Evolutionary conservation across 2,329 filamentous ascomycete genomes (phyloP).

Genomic region (Colletotrichum gigasporum): DNA sequence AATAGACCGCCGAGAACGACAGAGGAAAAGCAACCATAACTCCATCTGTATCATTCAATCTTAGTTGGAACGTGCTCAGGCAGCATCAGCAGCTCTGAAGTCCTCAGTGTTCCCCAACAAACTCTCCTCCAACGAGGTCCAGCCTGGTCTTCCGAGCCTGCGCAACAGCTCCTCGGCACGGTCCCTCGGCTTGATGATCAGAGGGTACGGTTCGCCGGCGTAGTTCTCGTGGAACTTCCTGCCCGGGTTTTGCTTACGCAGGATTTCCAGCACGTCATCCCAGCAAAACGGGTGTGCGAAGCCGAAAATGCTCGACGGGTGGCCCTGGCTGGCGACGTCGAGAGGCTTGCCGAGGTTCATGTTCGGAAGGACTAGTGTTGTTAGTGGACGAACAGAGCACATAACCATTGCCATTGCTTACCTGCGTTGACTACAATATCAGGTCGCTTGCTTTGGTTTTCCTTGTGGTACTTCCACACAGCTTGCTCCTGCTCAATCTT

Average conservation of each 20-base stretch:
- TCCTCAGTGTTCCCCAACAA: conserved; percentile 3
- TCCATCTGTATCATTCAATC: too few relatives aligned
- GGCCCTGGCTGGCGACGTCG: conserved; percentile 33
- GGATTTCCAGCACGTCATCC: conserved; percentile 48
- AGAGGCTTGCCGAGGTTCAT: conserved; percentile 38
- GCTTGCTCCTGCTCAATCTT: conserved; percentile 48
- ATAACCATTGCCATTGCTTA: background rate
- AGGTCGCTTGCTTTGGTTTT: conserved; percentile 37
- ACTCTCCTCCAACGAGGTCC: conserved; percentile 32
- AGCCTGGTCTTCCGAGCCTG: conserved; percentile 28
- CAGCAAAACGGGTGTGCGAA: conserved; percentile 58
- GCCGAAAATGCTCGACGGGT: conserved; percentile 56
- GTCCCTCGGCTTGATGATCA: conserved; percentile 17
- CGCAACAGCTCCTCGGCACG: conserved; percentile 34
- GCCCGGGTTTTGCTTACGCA: conserved; percentile 36
- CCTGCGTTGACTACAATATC: conserved; percentile 23
- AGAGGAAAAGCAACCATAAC: too few relatives aligned
- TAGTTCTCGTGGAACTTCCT: conserved; percentile 38
- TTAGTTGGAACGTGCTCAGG: too few relatives aligned
- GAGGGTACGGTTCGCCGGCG: background rate
- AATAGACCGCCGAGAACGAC: too few relatives aligned
- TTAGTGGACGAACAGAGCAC: conserved; percentile 14
- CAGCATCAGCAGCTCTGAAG: background rate
- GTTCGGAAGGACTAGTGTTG: conserved; percentile 42
- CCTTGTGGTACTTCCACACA: conserved; percentile 48